phyloP scores from a whole-genome alignment of 2,329 filamentous ascomycete species.

The Calonectria pseudoreteaudii region DNA sequence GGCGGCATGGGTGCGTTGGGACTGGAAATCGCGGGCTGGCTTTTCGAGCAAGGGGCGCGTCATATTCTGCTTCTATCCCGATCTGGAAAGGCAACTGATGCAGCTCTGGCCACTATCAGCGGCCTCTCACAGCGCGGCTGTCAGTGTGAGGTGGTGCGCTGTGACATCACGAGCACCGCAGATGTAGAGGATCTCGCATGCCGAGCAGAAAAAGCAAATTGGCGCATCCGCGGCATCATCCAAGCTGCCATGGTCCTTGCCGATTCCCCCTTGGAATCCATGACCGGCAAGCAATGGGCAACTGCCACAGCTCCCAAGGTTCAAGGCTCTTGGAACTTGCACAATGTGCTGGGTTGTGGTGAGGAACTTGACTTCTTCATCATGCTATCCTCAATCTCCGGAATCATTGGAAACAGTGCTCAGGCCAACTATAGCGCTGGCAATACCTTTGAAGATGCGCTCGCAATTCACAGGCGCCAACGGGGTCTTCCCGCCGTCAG shows the following conservation, averaged over 20 bases:
- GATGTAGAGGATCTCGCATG: background rate
- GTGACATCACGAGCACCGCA: background rate
- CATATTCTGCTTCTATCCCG: background rate
- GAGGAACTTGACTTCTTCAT: background rate
- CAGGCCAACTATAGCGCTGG: background rate
- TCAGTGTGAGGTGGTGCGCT: background rate
- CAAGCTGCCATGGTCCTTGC: background rate
- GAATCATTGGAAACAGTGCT: background rate
- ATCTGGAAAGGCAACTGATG: background rate
- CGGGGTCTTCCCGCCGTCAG: background rate
- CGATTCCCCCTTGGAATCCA: background rate
- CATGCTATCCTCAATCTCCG: background rate
- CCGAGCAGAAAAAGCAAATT: background rate
- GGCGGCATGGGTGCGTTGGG: background rate
- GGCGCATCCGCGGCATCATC: background rate
- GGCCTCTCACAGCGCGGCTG: background rate
- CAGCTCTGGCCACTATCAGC: background rate
- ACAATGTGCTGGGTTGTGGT: background rate
- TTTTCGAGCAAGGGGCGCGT: background rate
- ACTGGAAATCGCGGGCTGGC: background rate
- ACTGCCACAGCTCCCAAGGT: background rate
- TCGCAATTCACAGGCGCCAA: background rate
- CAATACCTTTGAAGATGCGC: background rate
- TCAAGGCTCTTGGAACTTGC: background rate
- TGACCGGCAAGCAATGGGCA: background rate